These are phyloP conservation scores for Anaeromyces robustus DNA, from an alignment of 192 early-diverging fungal species.

Conservation along the genomic window DNA sequence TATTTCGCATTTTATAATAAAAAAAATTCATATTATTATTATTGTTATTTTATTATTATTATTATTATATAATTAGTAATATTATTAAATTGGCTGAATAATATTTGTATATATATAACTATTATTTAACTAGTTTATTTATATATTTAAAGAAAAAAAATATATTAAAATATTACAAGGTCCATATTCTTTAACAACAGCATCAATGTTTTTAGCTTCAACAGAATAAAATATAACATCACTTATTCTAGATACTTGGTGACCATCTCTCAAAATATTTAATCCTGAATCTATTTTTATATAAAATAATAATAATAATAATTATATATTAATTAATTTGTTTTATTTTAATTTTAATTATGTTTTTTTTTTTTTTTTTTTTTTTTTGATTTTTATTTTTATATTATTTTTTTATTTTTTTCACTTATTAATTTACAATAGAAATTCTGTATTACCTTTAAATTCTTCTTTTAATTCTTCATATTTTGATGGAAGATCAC, in stretches of 20 bases:
- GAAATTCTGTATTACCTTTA: too few species aligned
- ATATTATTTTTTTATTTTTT: too few species aligned
- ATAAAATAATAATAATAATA: too few species aligned
- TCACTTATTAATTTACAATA: too few species aligned
- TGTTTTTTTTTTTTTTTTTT: background rate
- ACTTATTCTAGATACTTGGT: conserved; percentile 59
- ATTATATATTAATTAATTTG: background rate
- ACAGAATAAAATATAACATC: conserved; percentile 93
- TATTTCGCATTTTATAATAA: too few species aligned
- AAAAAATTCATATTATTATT: too few species aligned
- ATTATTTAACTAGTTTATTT: background rate
- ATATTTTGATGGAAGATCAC: conserved; percentile 66
- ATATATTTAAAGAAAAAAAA: background rate
- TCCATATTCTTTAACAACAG: conserved; percentile 65
- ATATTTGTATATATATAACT: background rate
- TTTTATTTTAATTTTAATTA: background rate
- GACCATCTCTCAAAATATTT: conserved; percentile 63
- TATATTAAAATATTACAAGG: conserved; percentile 29
- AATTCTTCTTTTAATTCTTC: conserved; percentile 46
- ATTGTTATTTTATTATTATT: background rate
- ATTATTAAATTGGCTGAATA: background rate
- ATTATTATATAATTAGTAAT: too few species aligned
- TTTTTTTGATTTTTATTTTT: background rate
- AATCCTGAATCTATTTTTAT: conserved; percentile 28
- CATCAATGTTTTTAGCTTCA: conserved; percentile 73